Base-by-base conservation (phyloP, 345 rosid species). In the Acer saccharum region DNA sequence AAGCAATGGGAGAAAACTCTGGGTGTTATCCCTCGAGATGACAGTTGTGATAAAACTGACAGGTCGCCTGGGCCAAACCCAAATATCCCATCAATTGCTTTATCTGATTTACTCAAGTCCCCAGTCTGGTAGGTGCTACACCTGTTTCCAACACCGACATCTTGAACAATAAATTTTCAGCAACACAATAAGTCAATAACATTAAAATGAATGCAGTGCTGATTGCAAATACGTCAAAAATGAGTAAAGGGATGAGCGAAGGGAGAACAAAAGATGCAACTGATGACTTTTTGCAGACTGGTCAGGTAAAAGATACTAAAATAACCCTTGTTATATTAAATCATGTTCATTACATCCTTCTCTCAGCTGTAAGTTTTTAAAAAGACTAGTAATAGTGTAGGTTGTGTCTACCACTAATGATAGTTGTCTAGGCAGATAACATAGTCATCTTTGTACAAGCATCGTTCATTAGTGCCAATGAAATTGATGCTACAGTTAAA, bases 71-170 rank as follows among this genome's bases (percentile, higher is more conserved):
- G 95, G 72, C 99, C 99, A 66, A 94, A 97, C n/a, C 99, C 99
- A 80, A 97, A 89, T 75, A 97, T 97, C 72, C 99, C 98, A 88
- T 97, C 99, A 18, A 97, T 93, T 25, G 98, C 98, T 89, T 94
- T 94, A 9, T 93, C 97, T 61, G 97, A 82, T 80, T 89, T 94
- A 57, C 90, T 86, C 88, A 97, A 82, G 82, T 93, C 98, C 61
- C 98, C 98, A 3, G 92, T 88, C 72, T 94, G 98, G 81, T 82
- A 81, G 44, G 89, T 90, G 89, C 99, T 94, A 87, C 99, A 97
- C 78, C 99, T 97, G 85, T 83, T 89, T 73, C 80, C 70, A 83
- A 68, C 71, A 65, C 39, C 67, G 71, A 35, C 62, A 68, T 69
- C 50, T 46, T 78, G 17, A 52, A 50, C 65, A 74, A 78, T 75